Conservation (phyloP, 768 basidiomycete genomes). For the Lentinus tigrinus region DNA sequence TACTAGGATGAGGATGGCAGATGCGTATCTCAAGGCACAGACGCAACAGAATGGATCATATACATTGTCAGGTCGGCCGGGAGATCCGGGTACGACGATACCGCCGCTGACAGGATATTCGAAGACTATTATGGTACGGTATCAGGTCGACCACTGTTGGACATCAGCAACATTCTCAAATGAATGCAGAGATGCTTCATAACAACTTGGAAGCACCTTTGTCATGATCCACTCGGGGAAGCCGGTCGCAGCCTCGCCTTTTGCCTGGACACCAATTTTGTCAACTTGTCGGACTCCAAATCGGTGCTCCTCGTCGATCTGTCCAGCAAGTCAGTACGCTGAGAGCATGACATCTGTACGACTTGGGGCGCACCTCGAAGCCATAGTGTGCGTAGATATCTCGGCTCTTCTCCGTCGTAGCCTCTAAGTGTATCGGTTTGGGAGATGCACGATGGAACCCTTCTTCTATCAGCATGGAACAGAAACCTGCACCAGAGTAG, state of each 20-base stretch:
- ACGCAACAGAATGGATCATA: too few species aligned
- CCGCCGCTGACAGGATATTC: too few species aligned
- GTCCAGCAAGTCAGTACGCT: background rate
- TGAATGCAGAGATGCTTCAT: too few species aligned
- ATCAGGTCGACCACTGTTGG: too few species aligned
- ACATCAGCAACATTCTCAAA: too few species aligned
- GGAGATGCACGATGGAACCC: slow-evolving; percentile 18
- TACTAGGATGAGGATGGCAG: too few species aligned
- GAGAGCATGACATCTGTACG: too few species aligned
- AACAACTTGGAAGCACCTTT: slow-evolving; percentile 6
- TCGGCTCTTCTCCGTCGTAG: slow-evolving; percentile 16
- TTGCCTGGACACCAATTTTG: slow-evolving; percentile 4
- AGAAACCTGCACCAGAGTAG: slow-evolving; percentile 10
- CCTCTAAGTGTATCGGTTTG: slow-evolving; percentile 19
- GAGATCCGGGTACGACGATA: too few species aligned
- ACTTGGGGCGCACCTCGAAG: slow-evolving; percentile 24
- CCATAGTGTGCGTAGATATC: slow-evolving; percentile 22
- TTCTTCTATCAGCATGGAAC: slow-evolving; percentile 16
- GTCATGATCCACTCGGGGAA: slow-evolving; percentile 16
- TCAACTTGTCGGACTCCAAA: slow-evolving; percentile 14
- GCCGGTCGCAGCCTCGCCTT: slow-evolving; percentile 10
- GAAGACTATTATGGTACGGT: too few species aligned
- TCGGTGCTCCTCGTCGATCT: slow-evolving; percentile 10
- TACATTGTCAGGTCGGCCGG: too few species aligned
- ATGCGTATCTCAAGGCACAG: too few species aligned